phyloP scores from a whole-genome alignment of 257 asterid species.

The Salvia splendens region DNA sequence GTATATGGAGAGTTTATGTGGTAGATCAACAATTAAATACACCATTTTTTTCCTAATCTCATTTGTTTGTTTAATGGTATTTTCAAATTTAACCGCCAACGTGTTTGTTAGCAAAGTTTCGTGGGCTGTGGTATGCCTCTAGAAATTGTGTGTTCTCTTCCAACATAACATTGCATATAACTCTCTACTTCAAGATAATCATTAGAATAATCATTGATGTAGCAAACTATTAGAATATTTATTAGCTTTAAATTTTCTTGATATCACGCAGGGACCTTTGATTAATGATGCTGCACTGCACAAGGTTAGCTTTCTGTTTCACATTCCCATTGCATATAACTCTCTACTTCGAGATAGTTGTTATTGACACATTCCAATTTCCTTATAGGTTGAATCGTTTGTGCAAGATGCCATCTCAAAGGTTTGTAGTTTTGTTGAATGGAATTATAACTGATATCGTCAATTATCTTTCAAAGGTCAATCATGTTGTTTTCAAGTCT shows the following conservation, averaged over 20 bases:
- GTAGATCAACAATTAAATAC: too few species aligned
- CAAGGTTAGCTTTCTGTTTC: constrained; percentile 54
- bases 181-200: too few species aligned
- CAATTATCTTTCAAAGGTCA: constrained; percentile 14
- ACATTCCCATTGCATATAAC: constrained; percentile 19
- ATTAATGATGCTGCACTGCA: constrained; percentile 87
- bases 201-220: too few species aligned
- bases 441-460: constrained; percentile 14
- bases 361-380: constrained; percentile 28
- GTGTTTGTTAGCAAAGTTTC: neutral
- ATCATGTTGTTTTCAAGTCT: constrained; percentile 21
- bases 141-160: neutral
- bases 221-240: constrained; percentile 28
- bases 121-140: neutral
- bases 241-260: neutral
- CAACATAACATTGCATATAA: neutral
- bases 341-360: constrained; percentile 23
- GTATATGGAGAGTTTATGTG: neutral
- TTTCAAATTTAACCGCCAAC: neutral
- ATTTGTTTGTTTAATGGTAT: neutral
- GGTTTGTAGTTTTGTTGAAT: constrained; percentile 47
- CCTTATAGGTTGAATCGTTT: constrained; percentile 74
- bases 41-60: too few species aligned
- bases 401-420: constrained; percentile 85
- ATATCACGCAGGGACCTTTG: constrained; percentile 75